Conservation (phyloP, 2,329 filamentous ascomycete species). For the Podosphaera fusca region DNA sequence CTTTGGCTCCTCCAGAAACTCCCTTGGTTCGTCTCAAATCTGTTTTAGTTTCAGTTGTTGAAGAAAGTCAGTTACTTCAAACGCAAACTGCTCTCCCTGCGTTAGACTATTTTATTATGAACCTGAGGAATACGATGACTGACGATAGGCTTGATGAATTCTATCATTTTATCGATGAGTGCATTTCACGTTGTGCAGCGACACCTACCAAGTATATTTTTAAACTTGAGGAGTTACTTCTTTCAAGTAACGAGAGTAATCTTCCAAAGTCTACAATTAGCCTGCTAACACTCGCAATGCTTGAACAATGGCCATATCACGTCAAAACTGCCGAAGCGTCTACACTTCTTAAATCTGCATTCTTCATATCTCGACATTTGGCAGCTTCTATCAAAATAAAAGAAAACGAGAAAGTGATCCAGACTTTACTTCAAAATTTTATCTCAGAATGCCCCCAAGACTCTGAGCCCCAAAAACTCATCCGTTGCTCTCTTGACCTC, state of each 20-base stretch:
- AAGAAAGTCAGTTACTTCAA: slow-evolving; percentile 44
- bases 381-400: slow-evolving; percentile 27
- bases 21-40: slow-evolving; percentile 27
- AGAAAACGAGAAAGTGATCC: slow-evolving; percentile 25
- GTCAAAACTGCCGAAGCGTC: slow-evolving; percentile 25
- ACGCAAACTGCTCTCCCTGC: slow-evolving; percentile 19
- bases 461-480: slow-evolving; percentile 15
- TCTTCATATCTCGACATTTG: slow-evolving; percentile 35
- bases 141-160: slow-evolving; percentile 21
- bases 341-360: slow-evolving; percentile 24
- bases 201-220: slow-evolving; percentile 72
- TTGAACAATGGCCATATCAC: slow-evolving; percentile 58
- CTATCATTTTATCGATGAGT: slow-evolving; percentile 63
- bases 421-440: slow-evolving; percentile 22
- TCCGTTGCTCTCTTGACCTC: slow-evolving; percentile 10
- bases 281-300: slow-evolving; percentile 42
- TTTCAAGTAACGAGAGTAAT: slow-evolving; percentile 17
- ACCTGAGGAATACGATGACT: slow-evolving; percentile 11
- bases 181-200: slow-evolving; percentile 48
- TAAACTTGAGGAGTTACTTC: slow-evolving; percentile 29
- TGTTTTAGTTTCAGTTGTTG: slow-evolving; percentile 35
- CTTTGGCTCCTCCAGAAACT: slow-evolving; percentile 24
- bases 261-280: slow-evolving; percentile 25
- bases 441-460: slow-evolving; percentile 17
- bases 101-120: slow-evolving; percentile 24